Evolutionary conservation across 2,329 filamentous ascomycete genomes (phyloP).

Genomic region (Diaporthe helianthi): DNA sequence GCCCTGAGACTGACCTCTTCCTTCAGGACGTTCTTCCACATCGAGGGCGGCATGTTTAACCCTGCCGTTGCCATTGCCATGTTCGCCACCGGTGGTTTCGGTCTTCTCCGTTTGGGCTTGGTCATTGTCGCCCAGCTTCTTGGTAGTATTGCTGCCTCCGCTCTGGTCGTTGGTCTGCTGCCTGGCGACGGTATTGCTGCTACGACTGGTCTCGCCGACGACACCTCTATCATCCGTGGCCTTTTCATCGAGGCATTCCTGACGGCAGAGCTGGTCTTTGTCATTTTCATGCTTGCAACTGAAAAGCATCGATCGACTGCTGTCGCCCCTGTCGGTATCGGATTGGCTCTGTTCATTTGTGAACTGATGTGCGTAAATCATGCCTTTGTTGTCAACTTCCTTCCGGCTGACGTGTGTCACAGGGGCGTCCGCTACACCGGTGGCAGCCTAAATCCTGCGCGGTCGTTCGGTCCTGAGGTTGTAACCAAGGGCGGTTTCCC

Average conservation of each 20-base stretch:
- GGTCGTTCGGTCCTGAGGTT: constrained; percentile 58
- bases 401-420: neutral
- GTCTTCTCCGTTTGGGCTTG: constrained; percentile 56
- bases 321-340: constrained; percentile 75
- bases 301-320: constrained; percentile 78
- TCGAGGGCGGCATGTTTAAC: constrained; percentile 60
- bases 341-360: constrained; percentile 71
- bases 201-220: constrained; percentile 60
- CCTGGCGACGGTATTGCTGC: constrained; percentile 61
- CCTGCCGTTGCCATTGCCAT: constrained; percentile 65
- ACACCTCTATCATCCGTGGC: constrained; percentile 61
- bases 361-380: constrained; percentile 46
- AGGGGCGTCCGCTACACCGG: constrained; percentile 54
- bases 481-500: constrained; percentile 48
- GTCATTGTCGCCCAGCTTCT: constrained; percentile 65
- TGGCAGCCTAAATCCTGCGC: constrained; percentile 57
- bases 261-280: constrained; percentile 67
- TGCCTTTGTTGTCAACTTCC: neutral
- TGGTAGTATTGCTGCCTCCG: constrained; percentile 65
- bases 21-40: constrained; percentile 56
- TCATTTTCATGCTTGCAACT: constrained; percentile 73
- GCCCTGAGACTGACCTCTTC: neutral
- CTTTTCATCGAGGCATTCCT: constrained; percentile 73
- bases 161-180: constrained; percentile 63
- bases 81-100: constrained; percentile 63